Conservation (phyloP, 73 alveolate genomes). For the Paraurostyla sp. region DNA sequence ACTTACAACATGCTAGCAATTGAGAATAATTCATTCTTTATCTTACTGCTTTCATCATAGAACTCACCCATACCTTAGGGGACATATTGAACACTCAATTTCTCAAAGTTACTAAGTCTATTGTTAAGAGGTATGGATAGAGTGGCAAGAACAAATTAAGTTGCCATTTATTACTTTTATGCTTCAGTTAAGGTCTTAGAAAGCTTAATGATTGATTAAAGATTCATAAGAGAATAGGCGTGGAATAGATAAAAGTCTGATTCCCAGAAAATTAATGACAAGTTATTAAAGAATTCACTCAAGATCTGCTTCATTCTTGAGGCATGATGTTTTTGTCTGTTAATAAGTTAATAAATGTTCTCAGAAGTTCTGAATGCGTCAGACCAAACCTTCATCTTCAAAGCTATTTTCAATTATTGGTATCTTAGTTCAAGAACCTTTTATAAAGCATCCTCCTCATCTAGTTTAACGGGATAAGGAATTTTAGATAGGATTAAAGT, state of each 20-base stretch:
- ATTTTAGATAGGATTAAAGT: slow-evolving; percentile 20
- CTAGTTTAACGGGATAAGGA: slow-evolving; percentile 62
- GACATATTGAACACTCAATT: slow-evolving; percentile 26
- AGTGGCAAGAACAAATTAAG: slow-evolving; percentile 39
- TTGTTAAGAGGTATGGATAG: slow-evolving; percentile 47
- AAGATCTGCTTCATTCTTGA: slow-evolving; percentile 62
- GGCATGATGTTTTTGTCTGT: slow-evolving; percentile 41
- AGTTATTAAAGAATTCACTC: slow-evolving; percentile 46
- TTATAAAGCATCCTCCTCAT: slow-evolving; percentile 57
- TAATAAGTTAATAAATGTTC: slow-evolving; percentile 53
- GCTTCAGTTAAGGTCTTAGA: slow-evolving; percentile 17
- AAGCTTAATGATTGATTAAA: neutral
- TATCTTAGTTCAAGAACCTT: slow-evolving; percentile 60
- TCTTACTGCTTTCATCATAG: slow-evolving; percentile 20
- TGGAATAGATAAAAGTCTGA: slow-evolving; percentile 61
- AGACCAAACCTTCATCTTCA: slow-evolving; percentile 58
- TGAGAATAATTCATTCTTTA: slow-evolving; percentile 22
- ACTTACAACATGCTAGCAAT: slow-evolving; percentile 45
- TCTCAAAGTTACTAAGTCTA: slow-evolving; percentile 44
- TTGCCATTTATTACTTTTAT: neutral
- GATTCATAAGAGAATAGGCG: slow-evolving; percentile 65
- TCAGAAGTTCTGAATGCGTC: slow-evolving; percentile 60
- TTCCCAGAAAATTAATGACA: slow-evolving; percentile 56
- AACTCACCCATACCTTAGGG: slow-evolving; percentile 46
- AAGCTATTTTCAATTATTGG: slow-evolving; percentile 22